phyloP scores from a whole-genome alignment of 306 rosid genomes.

The Heteromeles arbutifolia region DNA sequence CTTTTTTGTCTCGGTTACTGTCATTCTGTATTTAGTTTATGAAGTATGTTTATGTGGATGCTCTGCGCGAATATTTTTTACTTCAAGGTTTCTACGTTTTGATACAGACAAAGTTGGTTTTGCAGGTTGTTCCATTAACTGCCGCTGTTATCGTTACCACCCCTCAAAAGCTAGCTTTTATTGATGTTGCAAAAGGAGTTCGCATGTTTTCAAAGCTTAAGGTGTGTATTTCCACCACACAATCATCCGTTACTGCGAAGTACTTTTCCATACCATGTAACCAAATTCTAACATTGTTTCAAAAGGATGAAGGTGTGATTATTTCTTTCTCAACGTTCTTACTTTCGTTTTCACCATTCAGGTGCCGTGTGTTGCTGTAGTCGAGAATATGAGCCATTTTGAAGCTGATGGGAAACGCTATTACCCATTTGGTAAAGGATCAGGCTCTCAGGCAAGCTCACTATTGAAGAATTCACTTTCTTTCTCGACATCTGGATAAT shows the following conservation, averaged over 20 bases:
- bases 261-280: background rate
- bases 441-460: conserved; percentile 79
- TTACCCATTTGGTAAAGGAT: conserved; percentile 95
- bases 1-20: conserved; percentile 4
- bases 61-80: background rate
- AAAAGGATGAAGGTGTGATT: background rate
- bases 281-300: background rate
- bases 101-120: conserved; percentile 24
- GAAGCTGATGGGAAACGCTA: conserved; percentile 93
- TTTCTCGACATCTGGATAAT: background rate
- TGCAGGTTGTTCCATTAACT: conserved; percentile 82
- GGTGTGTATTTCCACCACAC: conserved; percentile 39
- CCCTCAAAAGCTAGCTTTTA: conserved; percentile 93
- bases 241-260: background rate
- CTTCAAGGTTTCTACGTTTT: conserved; percentile 5
- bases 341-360: conserved; percentile 22
- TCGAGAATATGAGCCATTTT: conserved; percentile 96
- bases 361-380: conserved; percentile 99
- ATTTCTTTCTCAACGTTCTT: conserved; percentile 1
- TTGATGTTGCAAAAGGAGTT: conserved; percentile 98
- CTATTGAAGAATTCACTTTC: conserved; percentile 3
- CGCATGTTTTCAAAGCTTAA: conserved; percentile 98
- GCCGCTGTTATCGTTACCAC: conserved; percentile 98
- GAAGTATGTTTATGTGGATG: background rate
- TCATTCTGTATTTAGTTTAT: background rate